Evolutionary conservation across 371 early-diverging fungal genomes (phyloP).

Genomic region (Rhizopus sp.): DNA sequence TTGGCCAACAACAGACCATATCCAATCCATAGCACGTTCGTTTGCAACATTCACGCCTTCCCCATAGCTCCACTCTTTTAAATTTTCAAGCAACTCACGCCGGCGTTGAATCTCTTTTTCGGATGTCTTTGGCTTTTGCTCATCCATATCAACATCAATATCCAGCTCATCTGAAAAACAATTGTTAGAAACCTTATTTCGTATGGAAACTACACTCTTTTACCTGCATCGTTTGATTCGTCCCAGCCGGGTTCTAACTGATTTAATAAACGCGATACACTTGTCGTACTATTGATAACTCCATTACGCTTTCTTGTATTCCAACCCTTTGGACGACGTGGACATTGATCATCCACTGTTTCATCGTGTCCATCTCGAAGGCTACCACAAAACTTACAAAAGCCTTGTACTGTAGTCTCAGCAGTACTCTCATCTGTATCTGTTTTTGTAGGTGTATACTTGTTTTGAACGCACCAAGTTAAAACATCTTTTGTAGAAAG

Average conservation of each 20-base stretch:
- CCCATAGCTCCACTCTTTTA: constrained; percentile 9
- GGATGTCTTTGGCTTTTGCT: constrained; percentile 1
- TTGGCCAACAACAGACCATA: constrained; percentile 46
- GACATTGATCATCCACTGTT: constrained; percentile 30
- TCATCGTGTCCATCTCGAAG: constrained; percentile 29
- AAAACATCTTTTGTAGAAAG: constrained; percentile 45
- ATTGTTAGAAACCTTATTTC: not conserved
- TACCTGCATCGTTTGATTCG: constrained; percentile 32
- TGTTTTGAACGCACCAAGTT: constrained; percentile 38
- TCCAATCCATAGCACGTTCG: constrained; percentile 46
- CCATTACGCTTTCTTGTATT: constrained; percentile 29
- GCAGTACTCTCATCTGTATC: constrained; percentile 18
- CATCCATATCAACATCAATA: constrained; percentile 42
- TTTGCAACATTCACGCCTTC: constrained; percentile 26
- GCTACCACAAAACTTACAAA: constrained; percentile 47
- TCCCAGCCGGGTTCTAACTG: constrained; percentile 43
- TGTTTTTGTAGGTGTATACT: constrained; percentile 33
- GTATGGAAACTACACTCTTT: not conserved
- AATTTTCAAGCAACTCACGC: not conserved
- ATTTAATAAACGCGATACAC: constrained; percentile 25
- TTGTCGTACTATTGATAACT: constrained; percentile 32
- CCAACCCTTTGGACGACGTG: constrained; percentile 36
- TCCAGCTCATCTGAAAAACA: constrained; percentile 39
- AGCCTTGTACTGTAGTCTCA: constrained; percentile 16
- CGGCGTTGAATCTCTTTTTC: constrained; percentile 6